A percentile compares a stretch with the other conserved stretches of the same genome.
phyloP scores from a whole-genome alignment of 305 asterid species.

The Fraxinus velutina region DNA sequence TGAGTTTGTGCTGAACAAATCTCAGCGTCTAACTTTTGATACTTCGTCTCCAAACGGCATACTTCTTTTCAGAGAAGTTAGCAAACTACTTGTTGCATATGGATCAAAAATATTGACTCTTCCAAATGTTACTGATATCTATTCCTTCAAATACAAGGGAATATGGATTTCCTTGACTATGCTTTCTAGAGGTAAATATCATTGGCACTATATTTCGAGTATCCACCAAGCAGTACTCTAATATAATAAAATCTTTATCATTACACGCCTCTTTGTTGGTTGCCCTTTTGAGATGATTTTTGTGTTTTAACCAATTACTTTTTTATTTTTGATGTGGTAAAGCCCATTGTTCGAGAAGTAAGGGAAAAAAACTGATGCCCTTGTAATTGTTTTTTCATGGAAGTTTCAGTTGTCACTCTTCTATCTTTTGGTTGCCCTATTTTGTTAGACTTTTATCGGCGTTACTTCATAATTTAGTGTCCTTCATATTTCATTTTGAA shows the following conservation, averaged over 20 bases:
- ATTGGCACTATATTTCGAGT: constrained; percentile 16
- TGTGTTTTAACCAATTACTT: neutral
- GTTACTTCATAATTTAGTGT: neutral
- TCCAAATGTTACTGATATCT: constrained; percentile 74
- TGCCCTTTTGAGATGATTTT: neutral
- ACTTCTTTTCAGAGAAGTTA: constrained; percentile 94
- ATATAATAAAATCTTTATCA: constrained; percentile 7
- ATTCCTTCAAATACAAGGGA: constrained; percentile 93
- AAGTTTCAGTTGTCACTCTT: constrained; percentile 8
- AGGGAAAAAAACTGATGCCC: neutral
- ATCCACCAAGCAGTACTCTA: constrained; percentile 4
- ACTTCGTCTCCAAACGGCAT: constrained; percentile 95
- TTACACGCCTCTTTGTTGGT: neutral
- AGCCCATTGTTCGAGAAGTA: constrained; percentile 1
- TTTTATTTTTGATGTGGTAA: neutral
- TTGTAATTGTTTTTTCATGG: neutral
- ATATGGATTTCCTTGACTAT: constrained; percentile 85
- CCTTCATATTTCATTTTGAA: neutral
- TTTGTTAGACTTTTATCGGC: neutral
- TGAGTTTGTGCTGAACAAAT: constrained; percentile 88
- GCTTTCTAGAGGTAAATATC: constrained; percentile 70
- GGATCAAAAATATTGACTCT: constrained; percentile 79
- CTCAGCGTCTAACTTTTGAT: constrained; percentile 90
- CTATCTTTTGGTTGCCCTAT: neutral
- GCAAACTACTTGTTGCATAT: constrained; percentile 85